Evolutionary conservation across 148 eudicot species (phyloP).

Genomic region (Spergularia bocconei): DNA sequence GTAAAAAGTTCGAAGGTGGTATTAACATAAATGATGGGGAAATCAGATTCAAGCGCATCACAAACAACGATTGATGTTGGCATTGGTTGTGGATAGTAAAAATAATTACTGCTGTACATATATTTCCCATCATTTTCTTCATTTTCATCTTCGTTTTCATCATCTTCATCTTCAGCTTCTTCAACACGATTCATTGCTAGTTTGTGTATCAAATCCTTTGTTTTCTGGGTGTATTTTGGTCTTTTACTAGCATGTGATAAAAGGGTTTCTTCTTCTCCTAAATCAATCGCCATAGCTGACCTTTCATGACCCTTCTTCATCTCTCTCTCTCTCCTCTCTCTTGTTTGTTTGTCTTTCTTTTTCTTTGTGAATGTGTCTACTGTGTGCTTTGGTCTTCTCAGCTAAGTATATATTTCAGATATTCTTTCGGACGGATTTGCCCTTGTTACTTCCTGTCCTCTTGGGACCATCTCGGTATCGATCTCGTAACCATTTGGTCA

Average conservation of each 20-base stretch:
- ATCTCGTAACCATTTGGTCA: too few species aligned
- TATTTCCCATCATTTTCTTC: slow-evolving; percentile 15
- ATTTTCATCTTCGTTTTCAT: slow-evolving; percentile 6
- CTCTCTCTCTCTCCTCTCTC: slow-evolving; percentile 15
- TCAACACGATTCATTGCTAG: not conserved
- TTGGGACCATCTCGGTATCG: too few species aligned
- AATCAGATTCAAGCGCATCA: slow-evolving; percentile 73
- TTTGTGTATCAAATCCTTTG: not conserved
- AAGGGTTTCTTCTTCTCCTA: slow-evolving; percentile 15
- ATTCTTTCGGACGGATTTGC: too few species aligned
- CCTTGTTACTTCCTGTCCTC: too few species aligned
- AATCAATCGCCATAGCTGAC: slow-evolving; percentile 29
- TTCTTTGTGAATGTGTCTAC: not conserved
- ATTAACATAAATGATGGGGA: slow-evolving; percentile 77
- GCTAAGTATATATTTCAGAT: too few species aligned
- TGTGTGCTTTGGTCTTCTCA: too few species aligned
- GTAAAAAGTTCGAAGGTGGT: slow-evolving; percentile 62
- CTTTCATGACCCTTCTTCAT: not conserved
- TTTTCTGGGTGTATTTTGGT: slow-evolving; percentile 37
- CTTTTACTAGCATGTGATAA: slow-evolving; percentile 40
- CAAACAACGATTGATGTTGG: slow-evolving; percentile 75
- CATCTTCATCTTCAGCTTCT: slow-evolving; percentile 20
- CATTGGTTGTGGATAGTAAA: slow-evolving; percentile 28
- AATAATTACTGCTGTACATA: slow-evolving; percentile 18
- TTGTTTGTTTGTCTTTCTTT: not conserved